phyloP scores from a whole-genome alignment of 1,284 basidiomycete genomes.

The Earliella scabrosa region DNA sequence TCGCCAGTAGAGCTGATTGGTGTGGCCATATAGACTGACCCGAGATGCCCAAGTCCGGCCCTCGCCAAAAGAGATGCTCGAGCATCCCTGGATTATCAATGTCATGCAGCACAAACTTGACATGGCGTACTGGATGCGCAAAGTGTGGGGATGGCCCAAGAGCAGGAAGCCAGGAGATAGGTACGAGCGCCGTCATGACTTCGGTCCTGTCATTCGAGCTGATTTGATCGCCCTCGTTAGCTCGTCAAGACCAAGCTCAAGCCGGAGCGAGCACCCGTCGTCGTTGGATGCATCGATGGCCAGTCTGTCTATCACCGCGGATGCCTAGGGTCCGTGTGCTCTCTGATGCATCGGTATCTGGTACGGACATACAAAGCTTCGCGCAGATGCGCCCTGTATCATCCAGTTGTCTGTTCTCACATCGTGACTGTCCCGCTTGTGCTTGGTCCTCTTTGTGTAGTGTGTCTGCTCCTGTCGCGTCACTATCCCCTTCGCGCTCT shows the following conservation, averaged over 20 bases:
- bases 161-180: slow-evolving; percentile 46
- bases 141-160: slow-evolving; percentile 86
- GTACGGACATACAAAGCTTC: slow-evolving; percentile 18
- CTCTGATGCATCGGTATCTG: background rate
- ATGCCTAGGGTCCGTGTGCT: slow-evolving; percentile 11
- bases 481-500: background rate
- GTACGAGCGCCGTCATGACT: slow-evolving; percentile 21
- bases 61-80: slow-evolving; percentile 84
- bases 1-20: background rate
- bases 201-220: background rate
- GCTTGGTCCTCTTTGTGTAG: background rate
- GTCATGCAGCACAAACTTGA: slow-evolving; percentile 85
- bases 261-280: slow-evolving; percentile 37
- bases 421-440: background rate
- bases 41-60: slow-evolving; percentile 60
- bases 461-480: background rate
- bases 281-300: slow-evolving; percentile 33
- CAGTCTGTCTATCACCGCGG: slow-evolving; percentile 23
- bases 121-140: slow-evolving; percentile 89
- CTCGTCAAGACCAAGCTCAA: slow-evolving; percentile 46
- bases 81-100: slow-evolving; percentile 86
- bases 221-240: slow-evolving; percentile 10
- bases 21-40: slow-evolving; percentile 32
- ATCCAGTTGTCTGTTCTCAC: background rate
- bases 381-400: slow-evolving; percentile 12